These are phyloP conservation scores for Beauveria sp. DNA, from an alignment of 2,329 filamentous ascomycete species.

Conservation along the genomic window DNA sequence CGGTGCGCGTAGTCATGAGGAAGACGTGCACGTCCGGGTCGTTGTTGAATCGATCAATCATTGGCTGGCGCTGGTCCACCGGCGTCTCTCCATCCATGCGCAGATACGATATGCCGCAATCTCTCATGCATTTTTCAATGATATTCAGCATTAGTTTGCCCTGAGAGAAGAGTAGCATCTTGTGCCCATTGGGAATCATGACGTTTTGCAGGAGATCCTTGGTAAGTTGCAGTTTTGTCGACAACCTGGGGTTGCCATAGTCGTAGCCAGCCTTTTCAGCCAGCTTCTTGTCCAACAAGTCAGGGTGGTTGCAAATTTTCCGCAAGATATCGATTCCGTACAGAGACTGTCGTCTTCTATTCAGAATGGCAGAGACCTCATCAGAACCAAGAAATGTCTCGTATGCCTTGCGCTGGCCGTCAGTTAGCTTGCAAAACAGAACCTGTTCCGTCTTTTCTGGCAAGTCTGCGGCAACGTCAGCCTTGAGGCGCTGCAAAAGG, in stretches of 20 bases:
- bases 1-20: constrained; percentile 89
- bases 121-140: constrained; percentile 69
- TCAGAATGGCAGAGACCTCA: constrained; percentile 77
- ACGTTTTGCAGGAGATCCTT: constrained; percentile 71
- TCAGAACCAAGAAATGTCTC: constrained; percentile 72
- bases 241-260: constrained; percentile 72
- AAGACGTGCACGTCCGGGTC: constrained; percentile 76
- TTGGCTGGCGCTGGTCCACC: constrained; percentile 76
- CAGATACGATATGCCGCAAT: constrained; percentile 65
- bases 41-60: constrained; percentile 91
- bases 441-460: constrained; percentile 96
- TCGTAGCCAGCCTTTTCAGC: constrained; percentile 55
- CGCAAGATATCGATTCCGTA: constrained; percentile 87
- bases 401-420: constrained; percentile 69
- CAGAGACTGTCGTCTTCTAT: constrained; percentile 67
- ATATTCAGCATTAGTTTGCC: constrained; percentile 95
- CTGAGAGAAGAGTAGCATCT: constrained; percentile 87
- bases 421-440: constrained; percentile 85
- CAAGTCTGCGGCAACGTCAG: constrained; percentile 86
- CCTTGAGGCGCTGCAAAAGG: constrained; percentile 83
- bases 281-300: constrained; percentile 61
- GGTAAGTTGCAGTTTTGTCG: constrained; percentile 93
- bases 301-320: constrained; percentile 97
- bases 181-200: constrained; percentile 87
- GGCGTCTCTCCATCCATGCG: constrained; percentile 92